Base-by-base conservation (phyloP, 306 rosid species). In the Vachellia collinsii region DNA sequence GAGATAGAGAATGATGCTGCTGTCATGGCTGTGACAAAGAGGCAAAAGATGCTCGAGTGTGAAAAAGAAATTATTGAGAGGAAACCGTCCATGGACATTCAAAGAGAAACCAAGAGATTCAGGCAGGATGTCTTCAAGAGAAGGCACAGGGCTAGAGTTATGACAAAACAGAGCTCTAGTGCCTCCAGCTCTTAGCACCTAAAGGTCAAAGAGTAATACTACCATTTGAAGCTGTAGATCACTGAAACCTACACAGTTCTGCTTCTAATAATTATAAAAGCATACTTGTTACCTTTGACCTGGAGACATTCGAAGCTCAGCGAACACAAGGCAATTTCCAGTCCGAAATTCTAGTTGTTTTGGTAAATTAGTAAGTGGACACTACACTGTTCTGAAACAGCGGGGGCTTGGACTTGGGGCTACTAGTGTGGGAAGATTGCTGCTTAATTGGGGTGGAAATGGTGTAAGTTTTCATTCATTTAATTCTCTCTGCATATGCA, bases 61-160 rank as follows among this genome's bases (percentile, higher is more conserved):
- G 98, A 94, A 86, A 91, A 85, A 56, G 94, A 91, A 81, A 88
- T 71, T 76, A 92, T 92, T 34, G 98, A 90, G 92, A 88, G 84
- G 81, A 90, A 50, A 70, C 98, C 98, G 25, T 89, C 86, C 84
- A 83, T 90, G 84, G 98, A 94, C 82, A 88, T 94, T 79, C 90
- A 87, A 77, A 85, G 4, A 56, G 97, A 94, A 86, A 94, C 98
- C 67, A 94, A 88, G 89, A 91, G 89, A 88, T 86, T 94, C 86
- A 86, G 98, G 77, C 97, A 92, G 83, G 98, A 94, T 87, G 89
- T 94, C 78, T 94, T 92, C 91, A 94, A 90, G 90, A 89, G 97
- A 90, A 88, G 93, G 88, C 93, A 94, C 78, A 88, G 87, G 84
- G 92, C 94, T 76, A 91, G 92, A 83, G 91, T 85, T 68, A 80